Evolutionary conservation across 495 filamentous ascomycete genomes (phyloP).

Genomic region (Patellaria atrata): DNA sequence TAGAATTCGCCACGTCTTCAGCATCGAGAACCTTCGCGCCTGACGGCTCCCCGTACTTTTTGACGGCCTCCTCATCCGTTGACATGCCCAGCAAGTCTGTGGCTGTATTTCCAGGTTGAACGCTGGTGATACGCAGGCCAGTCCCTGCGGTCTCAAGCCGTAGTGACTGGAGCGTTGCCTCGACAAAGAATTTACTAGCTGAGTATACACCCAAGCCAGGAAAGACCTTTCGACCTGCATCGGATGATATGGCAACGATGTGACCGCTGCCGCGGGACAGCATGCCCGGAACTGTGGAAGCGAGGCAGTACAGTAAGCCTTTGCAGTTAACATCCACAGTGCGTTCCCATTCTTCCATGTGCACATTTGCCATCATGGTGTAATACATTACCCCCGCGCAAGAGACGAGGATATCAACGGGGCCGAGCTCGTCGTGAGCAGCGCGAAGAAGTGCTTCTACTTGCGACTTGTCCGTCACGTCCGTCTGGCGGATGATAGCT

Average conservation of each 20-base stretch:
- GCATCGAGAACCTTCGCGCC: conserved; percentile 50
- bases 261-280: conserved; percentile 44
- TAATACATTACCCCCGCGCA: conserved; percentile 65
- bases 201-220: conserved; percentile 59
- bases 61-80: conserved; percentile 50
- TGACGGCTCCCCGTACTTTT: conserved; percentile 53
- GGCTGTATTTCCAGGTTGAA: conserved; percentile 53
- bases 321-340: conserved; percentile 63
- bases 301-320: conserved; percentile 48
- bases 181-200: conserved; percentile 59
- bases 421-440: conserved; percentile 41
- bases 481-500: conserved; percentile 43
- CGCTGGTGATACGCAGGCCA: conserved; percentile 46
- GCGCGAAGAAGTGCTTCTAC: conserved; percentile 40
- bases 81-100: conserved; percentile 51
- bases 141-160: conserved; percentile 52
- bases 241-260: conserved; percentile 55
- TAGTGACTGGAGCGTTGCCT: conserved; percentile 50
- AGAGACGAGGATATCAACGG: conserved; percentile 51
- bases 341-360: conserved; percentile 52
- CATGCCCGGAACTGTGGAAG: conserved; percentile 46
- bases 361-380: conserved; percentile 54
- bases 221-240: conserved; percentile 57
- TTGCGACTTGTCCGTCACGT: conserved; percentile 42
- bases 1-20: conserved; percentile 47